Evolutionary conservation across 1,284 basidiomycete species (phyloP), one percentile per base, ranked within the genome.

Genomic region (Mrakiaceae sp.): DNA sequence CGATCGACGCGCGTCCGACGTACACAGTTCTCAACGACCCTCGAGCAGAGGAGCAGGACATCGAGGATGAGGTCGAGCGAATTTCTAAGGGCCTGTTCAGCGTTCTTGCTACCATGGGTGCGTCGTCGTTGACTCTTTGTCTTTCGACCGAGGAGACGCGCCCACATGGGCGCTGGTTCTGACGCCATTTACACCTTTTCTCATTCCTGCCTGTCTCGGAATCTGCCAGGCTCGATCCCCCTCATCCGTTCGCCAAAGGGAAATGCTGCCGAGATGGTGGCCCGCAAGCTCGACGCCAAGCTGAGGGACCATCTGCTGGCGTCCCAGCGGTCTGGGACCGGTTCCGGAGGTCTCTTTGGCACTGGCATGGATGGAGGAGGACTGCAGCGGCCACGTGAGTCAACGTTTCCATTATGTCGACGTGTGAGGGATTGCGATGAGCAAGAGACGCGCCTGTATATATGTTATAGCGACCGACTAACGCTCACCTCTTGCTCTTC

Each of bases 231-330:
- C 1, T 88, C 90, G 69, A 87, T 97, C 6, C 96, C 96, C 5
- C 88, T 96, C 72, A 98, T 99, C 68, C 87, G 96, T 46, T 88
- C 90, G 66, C 96, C 96, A 3, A 81, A 87, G 71, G 95, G 95
- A 0, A 98, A 98, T 74, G 96, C 96, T 3, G 95, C 95, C 16
- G 96, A 99, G 76, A 96, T 98, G 88, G 87, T 98, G 2, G 93
- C 94, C 2, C 87, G 93, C 74, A 97, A 92, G 74, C 81, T 99
- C 5, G 96, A 98, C 72, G 83, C 85, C 42, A 93, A 91, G 76
- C 87, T 98, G 69, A 81, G 94, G 58, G 94, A 98, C 73, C 91
- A 93, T 61, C 81, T 93, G n/a, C 80, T 95, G 40, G 86, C 87
- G 6, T 83, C 90, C 2, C 85, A 87, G 3, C 80, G 87, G 9